Conservation (phyloP, 371 early-diverging fungal genomes). For the Funneliformis caledonium region DNA sequence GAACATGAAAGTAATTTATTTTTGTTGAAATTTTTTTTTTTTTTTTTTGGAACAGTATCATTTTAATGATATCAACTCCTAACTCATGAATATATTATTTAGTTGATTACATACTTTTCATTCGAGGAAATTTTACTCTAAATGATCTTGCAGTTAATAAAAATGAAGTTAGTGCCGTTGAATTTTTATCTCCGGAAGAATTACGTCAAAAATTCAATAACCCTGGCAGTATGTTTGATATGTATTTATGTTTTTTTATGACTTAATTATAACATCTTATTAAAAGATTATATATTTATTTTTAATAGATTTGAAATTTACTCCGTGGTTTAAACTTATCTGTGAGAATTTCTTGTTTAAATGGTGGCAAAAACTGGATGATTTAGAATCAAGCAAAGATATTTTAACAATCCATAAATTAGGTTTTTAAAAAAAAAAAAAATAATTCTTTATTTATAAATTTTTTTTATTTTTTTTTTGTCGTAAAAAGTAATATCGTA, state of each 20-base stretch:
- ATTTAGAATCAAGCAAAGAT: constrained; percentile 68
- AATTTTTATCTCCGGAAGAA: constrained; percentile 80
- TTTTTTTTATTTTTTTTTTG: too few species aligned
- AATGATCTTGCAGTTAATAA: constrained; percentile 68
- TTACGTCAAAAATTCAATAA: constrained; percentile 70
- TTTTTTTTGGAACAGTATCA: neutral
- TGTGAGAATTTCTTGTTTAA: constrained; percentile 87
- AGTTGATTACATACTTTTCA: constrained; percentile 91
- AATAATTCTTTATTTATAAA: neutral
- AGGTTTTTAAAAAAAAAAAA: neutral
- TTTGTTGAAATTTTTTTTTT: neutral
- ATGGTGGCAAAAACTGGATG: constrained; percentile 92
- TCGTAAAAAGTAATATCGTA: too few species aligned
- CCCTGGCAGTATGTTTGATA: constrained; percentile 52
- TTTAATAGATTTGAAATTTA: constrained; percentile 66
- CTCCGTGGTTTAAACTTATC: constrained; percentile 97
- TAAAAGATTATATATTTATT: neutral
- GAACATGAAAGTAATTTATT: constrained; percentile 84
- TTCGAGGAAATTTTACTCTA: constrained; percentile 61
- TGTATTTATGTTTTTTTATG: neutral
- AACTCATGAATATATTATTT: constrained; percentile 3
- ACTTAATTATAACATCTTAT: neutral
- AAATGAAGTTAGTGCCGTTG: constrained; percentile 81
- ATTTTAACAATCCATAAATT: constrained; percentile 61
- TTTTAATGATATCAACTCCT: neutral